Evolutionary conservation across 108 stramenopile genomes (phyloP), one percentile per base, ranked within the genome.

Genomic region (Cyclotella atomus): DNA sequence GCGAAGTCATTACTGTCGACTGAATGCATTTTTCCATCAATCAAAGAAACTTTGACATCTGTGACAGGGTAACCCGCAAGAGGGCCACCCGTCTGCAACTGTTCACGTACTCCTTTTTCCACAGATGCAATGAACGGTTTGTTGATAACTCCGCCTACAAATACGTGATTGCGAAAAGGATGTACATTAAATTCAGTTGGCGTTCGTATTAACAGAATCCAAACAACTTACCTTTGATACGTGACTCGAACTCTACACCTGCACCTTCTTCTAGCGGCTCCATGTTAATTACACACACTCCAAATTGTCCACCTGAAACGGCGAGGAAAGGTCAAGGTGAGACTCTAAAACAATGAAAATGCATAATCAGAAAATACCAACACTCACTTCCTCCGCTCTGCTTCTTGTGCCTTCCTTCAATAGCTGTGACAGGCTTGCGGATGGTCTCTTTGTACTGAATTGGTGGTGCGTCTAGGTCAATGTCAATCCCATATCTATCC

Each of bases 1-100:
- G 77, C 77, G 65, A 78, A 71, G 64, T 78, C 77, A 53, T 78
- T 78, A 29, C 44, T 49, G 61, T 78, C 77, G 0, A 78, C 77
- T 35, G 71, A 65, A 25, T 78, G 77, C 77, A 78, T 78, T 38
- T 78, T 78, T 24, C 77, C 77, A 57, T 78, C 77, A 38, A 53
- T 72, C 10, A 78, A 44, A 17, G 45, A 65, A 12, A 78, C 77
- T 45, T 55, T 49, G 15, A 78, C 77, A 55, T 78, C 77, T 1
- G 77, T 78, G 0, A 78, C 77, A 8, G 77, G 77, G 55, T 69
- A 78, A 4, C 68, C 77, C 6, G 72, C 72, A 15, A 78, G 54
- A 57, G 77, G 77, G 3, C 77, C 77, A 14, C 77, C 77, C 17
- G 52, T 17, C 0, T 78, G 43, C n/a, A 78, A 36, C 44, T 78